Percentiles rank a stretch among this genome's conserved stretches.
phyloP scores from a whole-genome alignment of 2,329 filamentous ascomycete genomes.

The Camillea tinctor region DNA sequence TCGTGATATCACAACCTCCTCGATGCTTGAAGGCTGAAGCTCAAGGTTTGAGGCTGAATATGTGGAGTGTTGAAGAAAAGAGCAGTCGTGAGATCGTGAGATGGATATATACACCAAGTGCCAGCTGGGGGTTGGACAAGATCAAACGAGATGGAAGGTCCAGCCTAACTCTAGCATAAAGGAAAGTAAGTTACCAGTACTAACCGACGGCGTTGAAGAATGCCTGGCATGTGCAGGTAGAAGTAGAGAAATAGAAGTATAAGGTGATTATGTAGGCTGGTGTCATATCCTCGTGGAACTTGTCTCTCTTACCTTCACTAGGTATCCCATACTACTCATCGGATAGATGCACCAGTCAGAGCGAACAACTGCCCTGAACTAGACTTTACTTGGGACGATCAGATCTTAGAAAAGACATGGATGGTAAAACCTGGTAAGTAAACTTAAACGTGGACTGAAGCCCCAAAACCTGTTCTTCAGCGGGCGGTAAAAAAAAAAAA shows the following conservation, averaged over 20 bases:
- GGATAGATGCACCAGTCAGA: neutral
- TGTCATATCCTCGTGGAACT: neutral
- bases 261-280: neutral
- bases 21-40: conserved; percentile 7
- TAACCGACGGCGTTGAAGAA: too few relatives aligned
- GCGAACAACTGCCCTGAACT: neutral
- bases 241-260: neutral
- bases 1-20: conserved; percentile 7
- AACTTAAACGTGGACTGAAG: too few relatives aligned
- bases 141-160: neutral
- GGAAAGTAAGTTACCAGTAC: too few relatives aligned
- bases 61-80: too few relatives aligned
- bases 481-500: too few relatives aligned
- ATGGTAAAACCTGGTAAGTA: neutral
- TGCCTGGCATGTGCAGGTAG: too few relatives aligned
- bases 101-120: neutral
- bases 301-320: neutral
- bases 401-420: neutral
- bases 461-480: too few relatives aligned
- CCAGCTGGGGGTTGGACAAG: neutral
- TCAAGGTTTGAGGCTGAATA: neutral
- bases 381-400: neutral
- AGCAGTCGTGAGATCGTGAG: too few relatives aligned
- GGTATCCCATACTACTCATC: neutral
- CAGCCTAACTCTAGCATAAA: neutral